These are phyloP conservation scores for Penicillium herquei DNA, from an alignment of 495 filamentous ascomycete genomes.

Conservation along the genomic window DNA sequence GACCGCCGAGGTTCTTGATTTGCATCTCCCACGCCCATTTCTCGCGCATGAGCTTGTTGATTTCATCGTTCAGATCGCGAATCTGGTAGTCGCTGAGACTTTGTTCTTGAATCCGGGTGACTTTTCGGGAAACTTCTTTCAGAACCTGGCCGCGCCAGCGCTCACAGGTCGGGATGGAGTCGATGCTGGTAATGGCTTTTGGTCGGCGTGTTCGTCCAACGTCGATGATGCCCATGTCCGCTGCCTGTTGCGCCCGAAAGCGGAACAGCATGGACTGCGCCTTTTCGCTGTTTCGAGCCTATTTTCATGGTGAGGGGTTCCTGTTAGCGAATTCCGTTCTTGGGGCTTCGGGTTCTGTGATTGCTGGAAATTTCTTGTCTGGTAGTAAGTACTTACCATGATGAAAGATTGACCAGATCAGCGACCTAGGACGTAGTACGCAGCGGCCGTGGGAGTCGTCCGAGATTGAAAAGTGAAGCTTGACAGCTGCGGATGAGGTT, in stretches of 20 bases:
- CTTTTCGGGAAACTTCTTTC: constrained; percentile 95
- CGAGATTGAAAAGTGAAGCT: constrained; percentile 25
- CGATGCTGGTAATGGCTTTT: constrained; percentile 81
- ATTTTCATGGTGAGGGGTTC: constrained; percentile 20
- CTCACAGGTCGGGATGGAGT: constrained; percentile 82
- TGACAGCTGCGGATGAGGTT: constrained; percentile 26
- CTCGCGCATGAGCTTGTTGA: constrained; percentile 98
- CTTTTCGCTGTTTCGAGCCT: constrained; percentile 91
- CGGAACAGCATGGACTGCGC: constrained; percentile 99
- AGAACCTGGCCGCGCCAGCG: constrained; percentile 98
- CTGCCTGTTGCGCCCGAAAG: constrained; percentile 96
- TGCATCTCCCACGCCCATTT: constrained; percentile 99
- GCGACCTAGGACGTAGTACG: constrained; percentile 12
- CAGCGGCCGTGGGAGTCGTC: constrained; percentile 23
- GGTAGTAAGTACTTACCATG: constrained; percentile 30
- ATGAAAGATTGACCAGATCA: constrained; percentile 22
- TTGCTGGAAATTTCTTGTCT: background rate
- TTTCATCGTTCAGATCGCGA: constrained; percentile 96
- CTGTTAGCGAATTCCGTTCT: constrained; percentile 21
- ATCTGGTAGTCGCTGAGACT: constrained; percentile 93
- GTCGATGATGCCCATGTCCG: constrained; percentile 94
- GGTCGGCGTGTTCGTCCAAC: constrained; percentile 86
- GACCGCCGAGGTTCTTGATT: constrained; percentile 88
- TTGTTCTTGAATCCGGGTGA: constrained; percentile 88
- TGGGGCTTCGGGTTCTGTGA: background rate